These are phyloP conservation scores for Saprolegnia diclina DNA, from an alignment of 352 stramenopile species.

Conservation along the genomic window DNA sequence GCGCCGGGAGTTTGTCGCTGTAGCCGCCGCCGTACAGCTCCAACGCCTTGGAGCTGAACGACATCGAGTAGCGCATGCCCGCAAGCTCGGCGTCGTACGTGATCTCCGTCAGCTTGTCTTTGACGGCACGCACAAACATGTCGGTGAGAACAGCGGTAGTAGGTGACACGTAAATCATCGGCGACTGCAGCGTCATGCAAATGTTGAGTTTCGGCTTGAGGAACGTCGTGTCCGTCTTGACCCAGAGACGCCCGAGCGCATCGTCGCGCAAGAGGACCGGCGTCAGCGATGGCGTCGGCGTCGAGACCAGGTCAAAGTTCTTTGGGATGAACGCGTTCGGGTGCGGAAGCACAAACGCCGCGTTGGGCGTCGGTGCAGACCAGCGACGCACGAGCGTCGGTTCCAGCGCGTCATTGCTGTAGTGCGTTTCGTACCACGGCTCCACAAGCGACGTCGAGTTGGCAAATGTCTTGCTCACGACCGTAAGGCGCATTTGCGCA, in stretches of 20 bases:
- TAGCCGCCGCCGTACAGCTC: slow-evolving; percentile 84
- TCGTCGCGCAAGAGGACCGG: slow-evolving; percentile 46
- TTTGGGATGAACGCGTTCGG: slow-evolving; percentile 73
- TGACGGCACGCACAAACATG: slow-evolving; percentile 66
- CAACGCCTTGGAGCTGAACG: slow-evolving; percentile 54
- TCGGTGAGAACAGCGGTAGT: slow-evolving; percentile 66
- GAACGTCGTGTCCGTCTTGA: slow-evolving; percentile 87
- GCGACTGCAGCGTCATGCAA: slow-evolving; percentile 67
- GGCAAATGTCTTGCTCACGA: slow-evolving; percentile 68
- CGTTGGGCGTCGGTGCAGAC: slow-evolving; percentile 33
- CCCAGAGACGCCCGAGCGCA: slow-evolving; percentile 59
- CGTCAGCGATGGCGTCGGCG: slow-evolving; percentile 22
- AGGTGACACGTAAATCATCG: slow-evolving; percentile 46
- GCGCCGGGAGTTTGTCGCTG: slow-evolving; percentile 83
- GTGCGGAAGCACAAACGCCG: slow-evolving; percentile 43
- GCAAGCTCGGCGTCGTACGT: slow-evolving; percentile 72
- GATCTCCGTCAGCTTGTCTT: slow-evolving; percentile 82
- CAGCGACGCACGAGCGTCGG: slow-evolving; percentile 38
- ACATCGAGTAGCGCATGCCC: slow-evolving; percentile 70
- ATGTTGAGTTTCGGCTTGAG: slow-evolving; percentile 88
- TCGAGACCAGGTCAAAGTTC: slow-evolving; percentile 61
- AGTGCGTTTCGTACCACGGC: slow-evolving; percentile 64
- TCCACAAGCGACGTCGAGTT: slow-evolving; percentile 43
- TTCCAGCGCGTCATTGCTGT: slow-evolving; percentile 40
- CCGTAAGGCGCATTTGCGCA: slow-evolving; percentile 48